Conservation (phyloP, 2,329 filamentous ascomycete species). For the Beauveria australis region DNA sequence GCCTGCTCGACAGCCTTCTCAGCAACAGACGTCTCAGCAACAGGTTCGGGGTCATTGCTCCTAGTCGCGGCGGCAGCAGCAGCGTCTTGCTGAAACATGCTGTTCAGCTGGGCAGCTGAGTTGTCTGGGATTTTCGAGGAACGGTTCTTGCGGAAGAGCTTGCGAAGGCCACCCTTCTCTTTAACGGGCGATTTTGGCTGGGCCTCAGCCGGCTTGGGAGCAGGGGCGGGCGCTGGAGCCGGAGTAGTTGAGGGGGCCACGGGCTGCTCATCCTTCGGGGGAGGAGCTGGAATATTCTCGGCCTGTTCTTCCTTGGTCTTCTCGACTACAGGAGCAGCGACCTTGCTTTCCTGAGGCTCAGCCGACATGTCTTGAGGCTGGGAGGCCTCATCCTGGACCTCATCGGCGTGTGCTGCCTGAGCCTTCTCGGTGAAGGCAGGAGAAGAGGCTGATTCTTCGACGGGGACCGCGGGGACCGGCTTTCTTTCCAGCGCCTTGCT, state of each 20-base stretch:
- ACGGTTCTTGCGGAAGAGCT: conserved; percentile 59
- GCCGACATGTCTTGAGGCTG: neutral
- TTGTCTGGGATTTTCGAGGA: conserved; percentile 48
- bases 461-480: neutral
- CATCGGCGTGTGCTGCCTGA: neutral
- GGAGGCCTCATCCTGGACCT: neutral
- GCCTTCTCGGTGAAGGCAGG: neutral
- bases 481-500: conserved; percentile 4
- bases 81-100: conserved; percentile 37
- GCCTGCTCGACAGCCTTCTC: neutral
- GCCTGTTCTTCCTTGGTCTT: neutral
- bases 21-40: conserved; percentile 1
- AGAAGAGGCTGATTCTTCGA: neutral
- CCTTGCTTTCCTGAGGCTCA: neutral
- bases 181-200: conserved; percentile 19
- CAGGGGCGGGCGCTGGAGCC: conserved; percentile 22
- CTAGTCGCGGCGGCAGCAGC: conserved; percentile 15
- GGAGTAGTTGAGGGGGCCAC: conserved; percentile 23
- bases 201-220: conserved; percentile 7
- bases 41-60: conserved; percentile 16
- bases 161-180: conserved; percentile 49
- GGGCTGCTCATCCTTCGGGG: conserved; percentile 18
- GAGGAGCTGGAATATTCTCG: conserved; percentile 12
- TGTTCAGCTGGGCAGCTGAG: conserved; percentile 42
- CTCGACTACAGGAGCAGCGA: neutral